phyloP scores from a whole-genome alignment of 495 filamentous ascomycete species.

The Endocarpon pusillum region DNA sequence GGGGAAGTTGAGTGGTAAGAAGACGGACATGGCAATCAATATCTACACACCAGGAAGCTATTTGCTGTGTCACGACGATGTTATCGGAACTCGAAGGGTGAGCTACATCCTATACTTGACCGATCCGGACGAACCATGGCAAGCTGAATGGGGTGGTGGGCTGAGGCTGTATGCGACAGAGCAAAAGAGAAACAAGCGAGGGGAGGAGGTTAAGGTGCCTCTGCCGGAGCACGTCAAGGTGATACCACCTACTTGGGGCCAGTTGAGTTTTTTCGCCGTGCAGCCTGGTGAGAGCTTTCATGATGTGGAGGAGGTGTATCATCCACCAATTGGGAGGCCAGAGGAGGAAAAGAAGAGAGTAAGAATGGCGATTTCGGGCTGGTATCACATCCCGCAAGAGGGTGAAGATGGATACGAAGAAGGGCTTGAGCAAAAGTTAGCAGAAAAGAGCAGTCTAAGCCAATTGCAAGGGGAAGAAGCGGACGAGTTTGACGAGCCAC shows the following conservation, averaged over 20 bases:
- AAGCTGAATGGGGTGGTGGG: conserved; percentile 85
- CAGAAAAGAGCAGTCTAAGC: conserved; percentile 71
- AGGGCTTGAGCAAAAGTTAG: conserved; percentile 75
- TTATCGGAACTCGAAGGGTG: conserved; percentile 82
- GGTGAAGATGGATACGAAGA: conserved; percentile 87
- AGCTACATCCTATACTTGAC: conserved; percentile 96
- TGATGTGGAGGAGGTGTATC: conserved; percentile 95
- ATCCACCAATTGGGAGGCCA: conserved; percentile 40
- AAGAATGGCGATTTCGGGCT: conserved; percentile 96
- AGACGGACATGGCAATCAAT: conserved; percentile 99
- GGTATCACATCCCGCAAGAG: conserved; percentile 95
- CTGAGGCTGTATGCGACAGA: conserved; percentile 72
- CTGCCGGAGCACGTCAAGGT: conserved; percentile 53
- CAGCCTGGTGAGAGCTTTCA: conserved; percentile 96
- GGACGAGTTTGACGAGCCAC: conserved; percentile 70
- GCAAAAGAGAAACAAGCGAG: conserved; percentile 43
- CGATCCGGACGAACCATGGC: conserved; percentile 78
- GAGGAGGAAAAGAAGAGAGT: conserved; percentile 52
- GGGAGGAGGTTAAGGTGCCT: conserved; percentile 56
- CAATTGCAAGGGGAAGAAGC: conserved; percentile 87
- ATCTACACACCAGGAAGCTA: conserved; percentile 94
- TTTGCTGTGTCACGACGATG: conserved; percentile 92
- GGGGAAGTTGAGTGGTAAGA: conserved; percentile 73
- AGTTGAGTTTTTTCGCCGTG: conserved; percentile 94
- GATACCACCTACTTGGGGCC: conserved; percentile 91